Conservation (phyloP, 371 early-diverging fungal genomes). For the Smittium culicis region DNA sequence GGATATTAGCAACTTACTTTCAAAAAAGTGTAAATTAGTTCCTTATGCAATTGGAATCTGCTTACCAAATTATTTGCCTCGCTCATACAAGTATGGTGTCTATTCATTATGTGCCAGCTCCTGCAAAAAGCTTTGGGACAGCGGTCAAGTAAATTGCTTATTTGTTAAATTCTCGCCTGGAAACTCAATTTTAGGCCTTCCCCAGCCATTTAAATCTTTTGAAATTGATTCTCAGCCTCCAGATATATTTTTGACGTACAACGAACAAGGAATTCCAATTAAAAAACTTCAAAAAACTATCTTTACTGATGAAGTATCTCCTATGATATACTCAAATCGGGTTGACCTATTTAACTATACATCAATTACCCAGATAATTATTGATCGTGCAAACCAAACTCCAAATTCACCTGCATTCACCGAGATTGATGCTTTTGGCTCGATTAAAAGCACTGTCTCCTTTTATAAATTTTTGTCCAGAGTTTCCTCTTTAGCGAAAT, state of each 20-base stretch:
- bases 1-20: conserved; percentile 36
- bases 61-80: conserved; percentile 44
- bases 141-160: conserved; percentile 32
- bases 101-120: conserved; percentile 45
- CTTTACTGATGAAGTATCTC: conserved; percentile 42
- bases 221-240: too few species aligned
- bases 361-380: conserved; percentile 45
- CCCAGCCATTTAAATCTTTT: conserved; percentile 25
- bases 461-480: conserved; percentile 56
- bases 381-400: conserved; percentile 47
- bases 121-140: conserved; percentile 47
- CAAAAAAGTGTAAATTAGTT: conserved; percentile 43
- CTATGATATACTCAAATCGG: conserved; percentile 36
- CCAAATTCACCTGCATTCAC: conserved; percentile 55
- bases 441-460: conserved; percentile 46
- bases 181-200: conserved; percentile 15
- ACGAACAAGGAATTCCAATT: too few species aligned
- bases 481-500: conserved; percentile 47
- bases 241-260: too few species aligned
- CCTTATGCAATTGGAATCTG: conserved; percentile 44
- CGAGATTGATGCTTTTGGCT: conserved; percentile 40
- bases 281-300: conserved; percentile 62
- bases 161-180: conserved; percentile 17
- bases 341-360: background rate
- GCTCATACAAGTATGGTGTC: conserved; percentile 52